phyloP scores from a whole-genome alignment of 2,329 filamentous ascomycete genomes.

The Clonostachys solani region DNA sequence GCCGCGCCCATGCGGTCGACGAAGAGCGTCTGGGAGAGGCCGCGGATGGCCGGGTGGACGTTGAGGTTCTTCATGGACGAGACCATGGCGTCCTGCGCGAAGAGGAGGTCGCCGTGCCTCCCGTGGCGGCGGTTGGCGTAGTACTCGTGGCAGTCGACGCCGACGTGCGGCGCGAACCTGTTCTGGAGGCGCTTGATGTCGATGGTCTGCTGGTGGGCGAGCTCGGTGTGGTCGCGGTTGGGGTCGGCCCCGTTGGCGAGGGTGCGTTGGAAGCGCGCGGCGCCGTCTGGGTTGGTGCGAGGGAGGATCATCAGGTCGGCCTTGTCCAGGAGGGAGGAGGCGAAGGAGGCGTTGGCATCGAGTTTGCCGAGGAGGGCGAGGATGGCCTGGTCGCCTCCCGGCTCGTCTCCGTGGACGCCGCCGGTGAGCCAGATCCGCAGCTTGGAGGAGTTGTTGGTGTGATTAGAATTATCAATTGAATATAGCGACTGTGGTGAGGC shows the following conservation, averaged over 20 bases:
- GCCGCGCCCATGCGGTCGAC: slow-evolving; percentile 16
- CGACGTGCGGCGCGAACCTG: slow-evolving; percentile 20
- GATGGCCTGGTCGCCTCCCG: slow-evolving; percentile 20
- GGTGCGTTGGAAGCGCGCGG: slow-evolving; percentile 22
- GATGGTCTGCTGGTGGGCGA: slow-evolving; percentile 20
- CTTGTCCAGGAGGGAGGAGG: slow-evolving; percentile 14
- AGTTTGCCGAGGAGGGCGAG: slow-evolving; percentile 21
- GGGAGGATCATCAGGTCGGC: slow-evolving; percentile 20
- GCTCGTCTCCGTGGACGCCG: slow-evolving; percentile 22
- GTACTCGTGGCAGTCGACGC: slow-evolving; percentile 23
- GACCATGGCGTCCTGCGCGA: slow-evolving; percentile 18
- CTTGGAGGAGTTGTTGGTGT: slow-evolving; percentile 11
- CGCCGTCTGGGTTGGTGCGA: slow-evolving; percentile 23
- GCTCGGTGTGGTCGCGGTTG: slow-evolving; percentile 22
- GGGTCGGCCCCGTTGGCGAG: slow-evolving; percentile 19
- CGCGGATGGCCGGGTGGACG: slow-evolving; percentile 18
- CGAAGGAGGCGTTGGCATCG: slow-evolving; percentile 19
- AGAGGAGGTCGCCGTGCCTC: slow-evolving; percentile 11
- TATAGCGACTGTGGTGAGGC: not conserved
- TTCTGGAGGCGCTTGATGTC: slow-evolving; percentile 18
- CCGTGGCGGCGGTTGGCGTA: slow-evolving; percentile 11
- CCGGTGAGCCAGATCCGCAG: slow-evolving; percentile 17
- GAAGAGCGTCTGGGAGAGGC: slow-evolving; percentile 18
- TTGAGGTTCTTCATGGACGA: slow-evolving; percentile 26
- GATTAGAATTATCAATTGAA: not conserved